These are phyloP conservation scores for Trametes versicolor DNA, from an alignment of 1,284 basidiomycete species.

Conservation along the genomic window DNA sequence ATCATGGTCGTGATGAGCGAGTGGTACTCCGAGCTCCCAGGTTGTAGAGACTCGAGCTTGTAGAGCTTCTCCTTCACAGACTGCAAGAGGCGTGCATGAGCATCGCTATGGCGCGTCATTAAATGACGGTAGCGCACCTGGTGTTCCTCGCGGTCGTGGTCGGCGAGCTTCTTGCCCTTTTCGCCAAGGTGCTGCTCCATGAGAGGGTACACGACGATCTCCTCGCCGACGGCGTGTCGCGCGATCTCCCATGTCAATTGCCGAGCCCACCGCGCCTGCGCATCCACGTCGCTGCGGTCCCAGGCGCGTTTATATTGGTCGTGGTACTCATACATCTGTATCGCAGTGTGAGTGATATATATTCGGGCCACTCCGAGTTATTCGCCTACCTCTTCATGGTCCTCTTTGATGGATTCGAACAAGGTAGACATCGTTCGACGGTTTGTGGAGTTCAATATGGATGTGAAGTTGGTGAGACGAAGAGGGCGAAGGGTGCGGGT, in stretches of 20 bases:
- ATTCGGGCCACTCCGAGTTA: too few species aligned
- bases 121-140: conserved; percentile 47
- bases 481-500: conserved; percentile 6
- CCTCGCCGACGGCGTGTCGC: conserved; percentile 70
- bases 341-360: neutral
- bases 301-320: conserved; percentile 56
- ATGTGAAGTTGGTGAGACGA: neutral
- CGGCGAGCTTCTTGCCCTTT: conserved; percentile 61
- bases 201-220: conserved; percentile 73
- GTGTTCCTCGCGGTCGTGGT: conserved; percentile 69
- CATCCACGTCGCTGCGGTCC: conserved; percentile 52
- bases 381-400: conserved; percentile 55
- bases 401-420: conserved; percentile 55
- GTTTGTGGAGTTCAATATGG: neutral
- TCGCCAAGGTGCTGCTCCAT: conserved; percentile 69
- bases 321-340: conserved; percentile 65
- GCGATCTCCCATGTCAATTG: conserved; percentile 70
- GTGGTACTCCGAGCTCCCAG: conserved; percentile 56
- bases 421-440: conserved; percentile 44
- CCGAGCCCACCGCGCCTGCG: conserved; percentile 63
- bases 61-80: conserved; percentile 60
- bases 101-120: neutral
- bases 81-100: conserved; percentile 36
- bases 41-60: conserved; percentile 53
- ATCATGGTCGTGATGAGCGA: conserved; percentile 54